A percentile compares a stretch with the other conserved stretches of the same genome.
phyloP scores from a whole-genome alignment of 1,284 basidiomycete genomes.

The Sporisorium exsertum region DNA sequence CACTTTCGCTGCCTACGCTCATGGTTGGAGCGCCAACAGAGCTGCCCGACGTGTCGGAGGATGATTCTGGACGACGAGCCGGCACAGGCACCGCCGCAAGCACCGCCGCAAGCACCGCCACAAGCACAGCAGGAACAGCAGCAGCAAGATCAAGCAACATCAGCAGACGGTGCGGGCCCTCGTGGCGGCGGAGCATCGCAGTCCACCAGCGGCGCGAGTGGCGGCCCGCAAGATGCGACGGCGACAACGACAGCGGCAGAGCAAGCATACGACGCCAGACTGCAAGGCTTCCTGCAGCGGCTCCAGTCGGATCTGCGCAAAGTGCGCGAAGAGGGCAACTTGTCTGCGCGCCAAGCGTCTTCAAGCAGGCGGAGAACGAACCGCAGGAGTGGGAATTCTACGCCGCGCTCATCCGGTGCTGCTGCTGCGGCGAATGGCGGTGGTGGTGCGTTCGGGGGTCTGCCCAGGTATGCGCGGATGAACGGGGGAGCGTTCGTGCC shows the following conservation, averaged over 20 bases:
- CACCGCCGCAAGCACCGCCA: neutral
- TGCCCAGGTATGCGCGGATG: neutral
- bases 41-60: slow-evolving; percentile 94
- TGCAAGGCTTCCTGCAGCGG: slow-evolving; percentile 43
- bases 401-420: slow-evolving; percentile 9
- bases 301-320: slow-evolving; percentile 51
- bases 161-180: neutral
- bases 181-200: neutral
- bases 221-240: neutral
- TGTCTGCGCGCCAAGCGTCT: slow-evolving; percentile 23
- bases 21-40: slow-evolving; percentile 94
- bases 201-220: neutral
- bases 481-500: neutral
- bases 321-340: slow-evolving; percentile 46
- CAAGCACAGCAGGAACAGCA: slow-evolving; percentile 15
- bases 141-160: neutral
- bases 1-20: slow-evolving; percentile 96
- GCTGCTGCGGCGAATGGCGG: neutral
- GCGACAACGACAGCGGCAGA: slow-evolving; percentile 18
- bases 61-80: slow-evolving; percentile 79
- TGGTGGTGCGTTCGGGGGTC: neutral
- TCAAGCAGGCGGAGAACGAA: slow-evolving; percentile 5
- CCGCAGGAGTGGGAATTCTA: slow-evolving; percentile 23
- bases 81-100: slow-evolving; percentile 30
- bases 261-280: slow-evolving; percentile 21